A percentile compares a stretch with the other conserved stretches of the same genome.
These are phyloP conservation scores for Sporothrix humicola DNA, from an alignment of 2,329 filamentous ascomycete genomes.

Conservation along the genomic window DNA sequence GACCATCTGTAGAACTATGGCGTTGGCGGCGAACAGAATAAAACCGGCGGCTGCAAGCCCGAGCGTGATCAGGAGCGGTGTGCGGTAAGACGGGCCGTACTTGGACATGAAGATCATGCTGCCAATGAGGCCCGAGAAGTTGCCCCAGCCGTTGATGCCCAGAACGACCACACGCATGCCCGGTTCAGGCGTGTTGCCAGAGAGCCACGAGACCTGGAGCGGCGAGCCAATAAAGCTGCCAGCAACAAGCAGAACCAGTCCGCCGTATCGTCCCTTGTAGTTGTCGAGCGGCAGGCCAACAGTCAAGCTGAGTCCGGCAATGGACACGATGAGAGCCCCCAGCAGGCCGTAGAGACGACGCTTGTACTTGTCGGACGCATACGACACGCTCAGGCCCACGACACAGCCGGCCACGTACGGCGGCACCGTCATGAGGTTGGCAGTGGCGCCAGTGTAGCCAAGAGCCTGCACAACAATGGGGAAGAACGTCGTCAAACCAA, in stretches of 20 bases:
- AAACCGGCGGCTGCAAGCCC: conserved; percentile 25
- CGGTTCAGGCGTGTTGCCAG: conserved; percentile 33
- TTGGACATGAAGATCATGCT: conserved; percentile 28
- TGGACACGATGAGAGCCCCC: conserved; percentile 24
- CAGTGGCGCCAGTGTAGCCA: conserved; percentile 33
- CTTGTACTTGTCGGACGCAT: conserved; percentile 29
- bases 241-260: conserved; percentile 27
- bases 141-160: conserved; percentile 32
- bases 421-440: conserved; percentile 31
- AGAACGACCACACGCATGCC: conserved; percentile 30
- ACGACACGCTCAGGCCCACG: conserved; percentile 26
- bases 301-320: conserved; percentile 24
- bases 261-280: conserved; percentile 26
- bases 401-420: conserved; percentile 30
- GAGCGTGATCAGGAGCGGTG: conserved; percentile 29
- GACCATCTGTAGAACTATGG: conserved; percentile 28
- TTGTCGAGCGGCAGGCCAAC: conserved; percentile 26
- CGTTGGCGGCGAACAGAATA: conserved; percentile 17
- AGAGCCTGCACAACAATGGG: conserved; percentile 35
- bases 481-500: conserved; percentile 32
- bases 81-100: conserved; percentile 29
- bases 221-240: conserved; percentile 32
- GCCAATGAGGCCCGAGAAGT: conserved; percentile 32
- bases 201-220: conserved; percentile 32
- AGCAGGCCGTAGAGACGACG: conserved; percentile 29